Evolutionary conservation across 2,329 filamentous ascomycete genomes (phyloP).

Genomic region (Coniosporium uncinatum): DNA sequence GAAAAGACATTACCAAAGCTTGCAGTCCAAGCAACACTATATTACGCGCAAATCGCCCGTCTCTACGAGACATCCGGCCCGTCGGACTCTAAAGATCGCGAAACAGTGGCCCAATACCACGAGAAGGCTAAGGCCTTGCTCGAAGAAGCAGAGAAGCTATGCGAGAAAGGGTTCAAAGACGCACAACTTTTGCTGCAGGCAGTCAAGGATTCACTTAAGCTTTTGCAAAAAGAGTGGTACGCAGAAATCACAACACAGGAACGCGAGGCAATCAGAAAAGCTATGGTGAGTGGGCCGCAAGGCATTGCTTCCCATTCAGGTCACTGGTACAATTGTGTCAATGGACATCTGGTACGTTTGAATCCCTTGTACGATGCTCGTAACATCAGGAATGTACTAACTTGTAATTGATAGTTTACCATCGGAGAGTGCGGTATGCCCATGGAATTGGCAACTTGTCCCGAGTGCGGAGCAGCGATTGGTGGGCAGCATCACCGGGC

Average conservation of each 20-base stretch:
- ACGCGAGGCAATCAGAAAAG: conserved; percentile 34
- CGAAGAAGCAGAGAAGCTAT: conserved; percentile 20
- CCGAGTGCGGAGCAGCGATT: conserved; percentile 53
- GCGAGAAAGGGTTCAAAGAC: conserved; percentile 21
- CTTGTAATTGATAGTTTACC: conserved; percentile 42
- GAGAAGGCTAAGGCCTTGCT: conserved; percentile 19
- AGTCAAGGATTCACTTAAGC: conserved; percentile 15
- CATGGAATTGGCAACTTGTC: conserved; percentile 55
- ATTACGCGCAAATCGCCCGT: conserved; percentile 21
- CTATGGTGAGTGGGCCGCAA: conserved; percentile 36
- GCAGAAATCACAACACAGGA: conserved; percentile 34
- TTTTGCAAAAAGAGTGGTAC: conserved; percentile 29
- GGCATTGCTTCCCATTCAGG: conserved; percentile 39
- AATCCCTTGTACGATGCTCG: too few species aligned
- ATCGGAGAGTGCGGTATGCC: conserved; percentile 63
- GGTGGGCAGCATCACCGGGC: conserved; percentile 47
- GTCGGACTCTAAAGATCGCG: conserved; percentile 3
- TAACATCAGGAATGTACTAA: too few species aligned
- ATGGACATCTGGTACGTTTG: conserved; percentile 43
- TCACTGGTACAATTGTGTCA: conserved; percentile 56
- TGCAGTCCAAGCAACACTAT: conserved; percentile 25
- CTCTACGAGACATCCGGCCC: conserved; percentile 14
- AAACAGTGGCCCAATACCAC: conserved; percentile 9
- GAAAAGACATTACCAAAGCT: conserved; percentile 26
- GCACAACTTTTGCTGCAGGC: conserved; percentile 16